Evolutionary conservation across 805 yeast genomes (phyloP), one percentile per base, ranked within the genome.

Genomic region (Metschnikowia sp.): DNA sequence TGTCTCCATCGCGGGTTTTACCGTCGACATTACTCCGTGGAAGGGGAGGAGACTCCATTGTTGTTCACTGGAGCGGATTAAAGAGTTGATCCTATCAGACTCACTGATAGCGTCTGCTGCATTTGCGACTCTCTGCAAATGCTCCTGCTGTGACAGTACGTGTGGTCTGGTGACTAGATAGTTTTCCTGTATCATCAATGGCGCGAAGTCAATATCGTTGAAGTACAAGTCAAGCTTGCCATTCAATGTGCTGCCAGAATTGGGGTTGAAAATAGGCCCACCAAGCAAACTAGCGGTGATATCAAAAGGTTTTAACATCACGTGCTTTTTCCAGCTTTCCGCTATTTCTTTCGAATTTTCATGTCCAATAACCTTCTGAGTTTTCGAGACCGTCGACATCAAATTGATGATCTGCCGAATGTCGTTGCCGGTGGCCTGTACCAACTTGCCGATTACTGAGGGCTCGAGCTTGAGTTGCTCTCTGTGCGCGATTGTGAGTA

Each of bases 151-250:
- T 10, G 73, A 53, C 47, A 70, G 60, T 13, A 72, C 67, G 28
- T 66, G 65, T 1, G 96, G 96, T 36, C 70, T 70, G 0, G 95
- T 83, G 32, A 68, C 69, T 41, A 88, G 65, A 63, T 94, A 94
- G 68, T 94, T 94, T 64, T 94, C 99, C 62, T 92, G 97, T 44
- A 94, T 79, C 98, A 94, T 92, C 51, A 92, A 74, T 5, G 99
- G 98, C 1, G 96, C 83, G 63, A 94, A 86, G 61, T 90, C 97
- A 67, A 88, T 87, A 66, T 94, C 99, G 65, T 89, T 90, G 72
- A 94, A 94, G 62, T 90, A 94, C 44, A 89, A 75, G 57, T 87
- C 92, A 59, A 92, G 83, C 62, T 89, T 87, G 53, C 89, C 96
- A 64, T 84, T 86, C 52, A 92, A 64, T 2, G 83, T 74, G 48